Base-by-base conservation (phyloP, 305 asterid species). In the Fraxinus sp. region DNA sequence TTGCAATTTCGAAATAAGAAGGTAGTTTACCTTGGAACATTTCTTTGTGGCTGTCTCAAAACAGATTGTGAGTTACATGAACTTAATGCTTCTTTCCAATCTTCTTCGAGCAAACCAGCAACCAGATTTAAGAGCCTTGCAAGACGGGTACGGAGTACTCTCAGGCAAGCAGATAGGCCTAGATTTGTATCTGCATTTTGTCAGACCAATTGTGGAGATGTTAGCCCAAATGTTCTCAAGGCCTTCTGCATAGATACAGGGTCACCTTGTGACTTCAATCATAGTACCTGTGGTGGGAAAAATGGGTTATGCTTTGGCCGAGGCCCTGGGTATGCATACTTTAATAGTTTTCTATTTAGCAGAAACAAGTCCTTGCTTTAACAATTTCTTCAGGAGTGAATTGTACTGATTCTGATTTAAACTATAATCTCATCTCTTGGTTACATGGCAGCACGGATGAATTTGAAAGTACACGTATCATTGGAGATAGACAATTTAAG, bases 161-260 rank as follows among this genome's bases (percentile, higher is more conserved):
- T 90, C 83, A 90, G 97, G 90, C 88, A 80, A 86, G 91, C 94
- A 37, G 90, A 93, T 80, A 91, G 88, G 83, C 98, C 99, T 16
- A 89, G 82, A 80, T 96, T 96, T 91, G 97, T 96, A 78, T 91
- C 98, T 22, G 97, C 99, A 83, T 96, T 94, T 91, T 96, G 98
- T 87, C 98, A 94, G 86, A 83, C 92, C 80, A 96, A 96, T 83
- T 94, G 98, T 81, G 98, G 99, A 8, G 99, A 96, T 79, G 98
- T 96, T 83, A 94, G 99, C 86, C 99, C 98, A 26, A 96, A 96
- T 89, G 98, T 93, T 81, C 99, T 93, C 16, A 98, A 98, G 81
- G 91, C 99, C 62, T 96, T 92, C 91, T 96, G 99, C 87, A 86
- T 68, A 18, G 99, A 96, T 86, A 92, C 99, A 18, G 98, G 98